Percentiles rank a stretch among this genome's conserved stretches.
phyloP scores from a whole-genome alignment of 2,329 filamentous ascomycete genomes.

The Calycina marina region DNA sequence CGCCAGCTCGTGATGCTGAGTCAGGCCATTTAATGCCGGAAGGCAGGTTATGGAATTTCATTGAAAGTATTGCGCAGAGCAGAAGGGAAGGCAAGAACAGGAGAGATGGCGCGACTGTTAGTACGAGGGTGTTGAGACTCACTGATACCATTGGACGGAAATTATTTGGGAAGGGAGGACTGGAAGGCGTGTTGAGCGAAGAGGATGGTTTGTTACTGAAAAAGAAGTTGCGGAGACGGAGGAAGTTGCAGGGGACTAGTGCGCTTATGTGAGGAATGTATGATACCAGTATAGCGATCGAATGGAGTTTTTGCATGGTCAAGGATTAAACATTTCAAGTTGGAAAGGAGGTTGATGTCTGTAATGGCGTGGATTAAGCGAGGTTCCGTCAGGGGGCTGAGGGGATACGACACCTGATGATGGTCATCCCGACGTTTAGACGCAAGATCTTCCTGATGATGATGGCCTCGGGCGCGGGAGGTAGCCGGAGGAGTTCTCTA shows the following conservation, averaged over 20 bases:
- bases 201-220: constrained; percentile 35
- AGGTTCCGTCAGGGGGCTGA: too few relatives aligned
- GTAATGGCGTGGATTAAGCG: too few relatives aligned
- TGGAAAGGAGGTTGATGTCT: too few relatives aligned
- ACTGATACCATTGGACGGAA: constrained; percentile 58
- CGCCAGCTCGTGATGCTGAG: constrained; percentile 45
- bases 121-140: constrained; percentile 62
- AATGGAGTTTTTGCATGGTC: too few relatives aligned
- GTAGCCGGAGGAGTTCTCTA: too few relatives aligned
- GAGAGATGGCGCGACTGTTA: constrained; percentile 82
- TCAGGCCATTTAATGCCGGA: constrained; percentile 50
- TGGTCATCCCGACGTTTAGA: background rate
- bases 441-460: too few relatives aligned
- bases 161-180: constrained; percentile 45
- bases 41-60: constrained; percentile 82
- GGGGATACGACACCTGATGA: too few relatives aligned
- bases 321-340: too few relatives aligned
- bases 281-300: too few relatives aligned
- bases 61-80: constrained; percentile 69
- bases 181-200: constrained; percentile 26
- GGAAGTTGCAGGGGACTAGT: constrained; percentile 30
- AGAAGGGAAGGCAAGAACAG: constrained; percentile 90
- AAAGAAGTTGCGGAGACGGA: constrained; percentile 33
- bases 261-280: too few relatives aligned
- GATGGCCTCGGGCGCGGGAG: too few relatives aligned